Evolutionary conservation across 345 rosid species (phyloP).

Genomic region (Odontarrhena argentea): DNA sequence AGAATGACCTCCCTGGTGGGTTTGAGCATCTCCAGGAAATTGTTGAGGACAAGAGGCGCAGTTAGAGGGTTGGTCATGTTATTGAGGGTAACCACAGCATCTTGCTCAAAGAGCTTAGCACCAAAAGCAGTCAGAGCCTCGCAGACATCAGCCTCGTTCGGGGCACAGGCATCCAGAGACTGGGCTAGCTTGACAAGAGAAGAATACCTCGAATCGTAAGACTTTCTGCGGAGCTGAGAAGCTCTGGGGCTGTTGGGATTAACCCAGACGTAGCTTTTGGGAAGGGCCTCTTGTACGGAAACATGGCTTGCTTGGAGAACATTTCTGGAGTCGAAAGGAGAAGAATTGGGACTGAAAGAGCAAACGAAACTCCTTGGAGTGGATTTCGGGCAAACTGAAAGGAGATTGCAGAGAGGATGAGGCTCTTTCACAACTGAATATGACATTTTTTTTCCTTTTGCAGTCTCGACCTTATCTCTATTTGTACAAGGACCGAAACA

Average conservation of each 20-base stretch:
- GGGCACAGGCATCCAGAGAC: constrained; percentile 54
- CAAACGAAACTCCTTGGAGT: constrained; percentile 37
- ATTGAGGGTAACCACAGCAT: constrained; percentile 78
- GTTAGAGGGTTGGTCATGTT: constrained; percentile 74
- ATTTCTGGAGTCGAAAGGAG: constrained; percentile 39
- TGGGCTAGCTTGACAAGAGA: constrained; percentile 66
- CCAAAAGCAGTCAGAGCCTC: constrained; percentile 54
- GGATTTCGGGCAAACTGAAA: constrained; percentile 41
- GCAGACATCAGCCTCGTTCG: constrained; percentile 48
- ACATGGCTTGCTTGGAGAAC: constrained; percentile 47
- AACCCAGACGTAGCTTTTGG: constrained; percentile 69
- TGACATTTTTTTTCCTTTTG: constrained; percentile 49
- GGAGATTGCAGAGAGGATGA: constrained; percentile 44
- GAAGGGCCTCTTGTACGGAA: constrained; percentile 52
- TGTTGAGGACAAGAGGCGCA: constrained; percentile 58
- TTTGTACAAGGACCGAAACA: not conserved
- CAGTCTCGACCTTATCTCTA: constrained; percentile 36
- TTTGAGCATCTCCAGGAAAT: constrained; percentile 51
- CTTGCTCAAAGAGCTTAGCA: constrained; percentile 60
- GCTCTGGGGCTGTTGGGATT: constrained; percentile 86
- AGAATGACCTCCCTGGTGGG: constrained; percentile 57
- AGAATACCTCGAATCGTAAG: constrained; percentile 79
- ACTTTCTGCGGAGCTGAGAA: constrained; percentile 55
- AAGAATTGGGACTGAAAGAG: constrained; percentile 36
- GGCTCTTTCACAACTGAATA: constrained; percentile 50